Evolutionary conservation across 2,329 filamentous ascomycete genomes (phyloP).

Genomic region (Curvularia sp.): DNA sequence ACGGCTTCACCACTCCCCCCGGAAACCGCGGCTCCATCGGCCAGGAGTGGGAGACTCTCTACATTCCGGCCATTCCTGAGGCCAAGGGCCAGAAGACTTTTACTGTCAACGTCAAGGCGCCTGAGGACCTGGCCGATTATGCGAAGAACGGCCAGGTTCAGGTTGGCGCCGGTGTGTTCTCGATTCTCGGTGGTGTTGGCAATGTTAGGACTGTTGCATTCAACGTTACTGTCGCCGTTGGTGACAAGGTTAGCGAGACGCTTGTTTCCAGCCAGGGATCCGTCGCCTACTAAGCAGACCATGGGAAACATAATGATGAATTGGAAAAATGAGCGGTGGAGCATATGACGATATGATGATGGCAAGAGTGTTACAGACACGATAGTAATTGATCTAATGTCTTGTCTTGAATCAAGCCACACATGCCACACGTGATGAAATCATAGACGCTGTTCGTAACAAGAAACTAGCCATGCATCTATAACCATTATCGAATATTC

Average conservation of each 20-base stretch:
- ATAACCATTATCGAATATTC: background rate
- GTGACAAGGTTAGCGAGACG: constrained; percentile 23
- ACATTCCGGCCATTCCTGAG: constrained; percentile 45
- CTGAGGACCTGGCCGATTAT: constrained; percentile 9
- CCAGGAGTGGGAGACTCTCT: constrained; percentile 37
- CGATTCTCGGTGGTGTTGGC: constrained; percentile 35
- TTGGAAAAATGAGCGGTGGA: background rate
- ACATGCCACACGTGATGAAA: background rate
- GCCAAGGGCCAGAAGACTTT: constrained; percentile 36
- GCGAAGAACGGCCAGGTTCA: background rate
- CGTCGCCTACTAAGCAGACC: background rate
- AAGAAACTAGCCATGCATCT: background rate
- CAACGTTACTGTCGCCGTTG: constrained; percentile 32
- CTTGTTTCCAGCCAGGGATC: constrained; percentile 1
- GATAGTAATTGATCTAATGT: background rate
- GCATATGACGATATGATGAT: background rate
- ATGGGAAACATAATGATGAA: background rate
- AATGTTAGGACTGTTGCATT: constrained; percentile 21
- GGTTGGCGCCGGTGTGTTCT: constrained; percentile 25
- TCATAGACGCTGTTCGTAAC: background rate
- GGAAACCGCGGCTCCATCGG: constrained; percentile 45
- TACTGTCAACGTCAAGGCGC: constrained; percentile 28
- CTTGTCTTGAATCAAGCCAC: background rate
- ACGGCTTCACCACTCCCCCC: constrained; percentile 44
- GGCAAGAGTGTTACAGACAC: background rate